Percentiles rank a stretch among this genome's conserved stretches.
These are phyloP conservation scores for Xylaria palmicola DNA, from an alignment of 495 filamentous ascomycete genomes.

Conservation along the genomic window DNA sequence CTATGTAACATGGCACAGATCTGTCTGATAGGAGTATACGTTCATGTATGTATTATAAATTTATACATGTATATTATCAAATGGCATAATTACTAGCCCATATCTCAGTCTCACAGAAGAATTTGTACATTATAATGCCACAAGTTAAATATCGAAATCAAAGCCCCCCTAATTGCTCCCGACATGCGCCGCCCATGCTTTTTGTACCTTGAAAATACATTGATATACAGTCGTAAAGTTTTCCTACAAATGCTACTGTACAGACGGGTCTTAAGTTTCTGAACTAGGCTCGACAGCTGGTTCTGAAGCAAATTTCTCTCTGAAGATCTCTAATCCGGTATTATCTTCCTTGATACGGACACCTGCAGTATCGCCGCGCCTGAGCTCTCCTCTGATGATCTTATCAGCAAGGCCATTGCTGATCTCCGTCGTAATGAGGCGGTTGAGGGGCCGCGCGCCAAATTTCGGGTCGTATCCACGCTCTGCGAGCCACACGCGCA, in stretches of 20 bases:
- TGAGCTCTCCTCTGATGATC: slow-evolving; percentile 84
- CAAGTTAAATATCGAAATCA: background rate
- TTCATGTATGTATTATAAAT: too few species aligned
- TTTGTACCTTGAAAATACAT: background rate
- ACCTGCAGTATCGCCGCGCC: slow-evolving; percentile 66
- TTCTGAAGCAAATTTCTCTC: background rate
- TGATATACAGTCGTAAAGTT: background rate
- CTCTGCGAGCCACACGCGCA: slow-evolving; percentile 82
- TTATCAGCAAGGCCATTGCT: slow-evolving; percentile 85
- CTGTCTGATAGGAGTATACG: too few species aligned
- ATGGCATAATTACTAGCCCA: too few species aligned
- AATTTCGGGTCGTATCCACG: slow-evolving; percentile 87
- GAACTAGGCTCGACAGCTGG: background rate
- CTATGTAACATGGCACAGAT: too few species aligned
- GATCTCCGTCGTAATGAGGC: slow-evolving; percentile 84
- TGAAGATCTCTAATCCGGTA: slow-evolving; percentile 47
- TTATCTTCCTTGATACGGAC: slow-evolving; percentile 62
- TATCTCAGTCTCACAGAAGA: too few species aligned
- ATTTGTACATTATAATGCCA: background rate
- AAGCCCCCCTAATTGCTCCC: background rate
- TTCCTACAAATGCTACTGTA: background rate
- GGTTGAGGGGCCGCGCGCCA: slow-evolving; percentile 90
- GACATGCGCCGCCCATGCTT: slow-evolving; percentile 3
- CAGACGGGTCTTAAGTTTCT: background rate
- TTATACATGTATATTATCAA: too few species aligned